Evolutionary conservation across 148 eudicot genomes (phyloP), one percentile per base, ranked within the genome.

Genomic region (Hydrangea macrophylla): DNA sequence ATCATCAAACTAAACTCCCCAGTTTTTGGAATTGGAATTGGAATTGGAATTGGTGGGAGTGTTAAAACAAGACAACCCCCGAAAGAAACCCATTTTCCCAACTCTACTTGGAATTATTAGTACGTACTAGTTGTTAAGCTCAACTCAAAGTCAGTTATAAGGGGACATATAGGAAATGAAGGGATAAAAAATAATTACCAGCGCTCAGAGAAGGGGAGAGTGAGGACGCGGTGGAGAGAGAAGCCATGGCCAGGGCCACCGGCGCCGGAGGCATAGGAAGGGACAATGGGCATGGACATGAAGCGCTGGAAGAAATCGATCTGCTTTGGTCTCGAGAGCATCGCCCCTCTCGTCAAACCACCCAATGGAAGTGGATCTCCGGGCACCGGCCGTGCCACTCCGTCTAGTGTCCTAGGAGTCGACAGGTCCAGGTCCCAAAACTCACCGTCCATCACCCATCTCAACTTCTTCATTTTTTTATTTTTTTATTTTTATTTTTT

Each of bases 401-500:
- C 98, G 60, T 86, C 83, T 18, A 92, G 63, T 50, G 98, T 87
- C 23, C 42, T 26, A 24, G 98, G 85, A n/a, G 96, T 92, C 5
- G 98, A 92, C 18, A 90, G 11, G 61, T 92, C 98, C 53, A 84
- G 51, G 22, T 90, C 98, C 92, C 92, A 90, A 51, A 75, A 84
- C 0, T 70, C 90, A 6, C 83, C 84, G 11, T 92, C 98, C 85
- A 79, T 85, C 15, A 75, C 93, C 91, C 93, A 90, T 76, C 98
- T 75, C 48, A 92, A 51, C 61, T 82, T 81, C 82, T 80, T 86
- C 98, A 92, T 89, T 53, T 31, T 51, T 59, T 1, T 9, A 12
- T 40, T 28, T 37, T 26, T 23, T 20, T 26, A n/a, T n/a, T n/a
- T n/a, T n/a, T n/a, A n/a, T n/a, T n/a, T n/a, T n/a, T n/a, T n/a